Base-by-base conservation (phyloP, 352 stramenopile species). In the Phytophthora sojae region DNA sequence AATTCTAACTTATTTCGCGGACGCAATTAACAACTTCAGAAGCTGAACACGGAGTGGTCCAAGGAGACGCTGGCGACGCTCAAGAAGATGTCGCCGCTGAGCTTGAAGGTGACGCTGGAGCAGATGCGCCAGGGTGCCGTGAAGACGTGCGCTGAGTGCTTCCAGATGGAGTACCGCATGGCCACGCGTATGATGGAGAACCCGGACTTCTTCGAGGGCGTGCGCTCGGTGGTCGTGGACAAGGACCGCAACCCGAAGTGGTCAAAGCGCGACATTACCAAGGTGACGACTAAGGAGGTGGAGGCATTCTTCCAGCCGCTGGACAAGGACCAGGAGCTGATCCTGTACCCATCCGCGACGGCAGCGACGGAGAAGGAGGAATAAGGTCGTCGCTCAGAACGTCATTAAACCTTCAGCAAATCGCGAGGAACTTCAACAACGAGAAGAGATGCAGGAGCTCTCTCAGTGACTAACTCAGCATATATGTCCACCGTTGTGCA, bases 121-220 rank as follows among this genome's bases (percentile, higher is more conserved):
- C 91, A 97, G 73, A 91, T 99, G 82, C 90, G 87, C 53, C 92
- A 98, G 72, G 96, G 94, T 37, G 81, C 85, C 3, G 73, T 76
- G 37, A 92, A 96, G 71, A 90, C 75, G 47, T 88, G 97, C 51
- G 86, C 83, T 32, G 93, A 99, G 73, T 97, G 88, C 71, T 95
- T 99, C 62, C 80, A 98, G 74, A 99, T 99, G 94, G 97, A 99
- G 79, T 98, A 92, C 80, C 86, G 88, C 35, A 82, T 95, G 58
- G 85, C 87, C 62, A 80, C 81, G 52, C 86, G 90, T 65, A 96
- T 98, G 82, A 86, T 95, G 71, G 85, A 94, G 57, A 94, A 91
- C 64, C 71, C 80, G 14, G 98, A 99, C 77, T 99, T 99, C 75
- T 98, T 97, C 65, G 97, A 99, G 75, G 98, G 98, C 12, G 96